Conservation (phyloP, 1,139 yeast genomes). For the Debaryomyces sp. region DNA sequence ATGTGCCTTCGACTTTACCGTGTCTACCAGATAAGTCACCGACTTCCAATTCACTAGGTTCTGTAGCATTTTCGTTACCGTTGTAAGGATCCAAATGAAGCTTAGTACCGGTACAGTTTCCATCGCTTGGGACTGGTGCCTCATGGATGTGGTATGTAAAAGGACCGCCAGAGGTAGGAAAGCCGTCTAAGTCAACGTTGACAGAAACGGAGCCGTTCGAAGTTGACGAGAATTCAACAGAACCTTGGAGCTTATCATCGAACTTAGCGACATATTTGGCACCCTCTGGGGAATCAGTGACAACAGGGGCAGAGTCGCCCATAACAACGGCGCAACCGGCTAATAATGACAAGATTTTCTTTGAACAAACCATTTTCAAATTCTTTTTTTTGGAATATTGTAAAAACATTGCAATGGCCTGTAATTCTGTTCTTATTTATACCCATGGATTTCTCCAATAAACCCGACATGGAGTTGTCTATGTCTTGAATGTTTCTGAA, state of each 20-base stretch:
- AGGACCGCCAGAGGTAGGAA: conserved; percentile 44
- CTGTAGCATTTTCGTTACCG: conserved; percentile 32
- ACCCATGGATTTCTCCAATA: neutral
- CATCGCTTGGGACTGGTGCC: conserved; percentile 39
- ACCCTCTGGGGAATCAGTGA: conserved; percentile 28
- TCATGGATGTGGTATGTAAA: conserved; percentile 47
- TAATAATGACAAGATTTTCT: conserved; percentile 13
- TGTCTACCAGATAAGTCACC: conserved; percentile 50
- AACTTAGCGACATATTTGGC: conserved; percentile 27
- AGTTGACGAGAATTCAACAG: conserved; percentile 33
- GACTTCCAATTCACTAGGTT: conserved; percentile 31
- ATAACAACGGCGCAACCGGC: conserved; percentile 12
- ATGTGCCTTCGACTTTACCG: conserved; percentile 32
- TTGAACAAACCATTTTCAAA: conserved; percentile 9
- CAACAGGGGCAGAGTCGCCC: conserved; percentile 29
- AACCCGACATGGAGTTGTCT: neutral
- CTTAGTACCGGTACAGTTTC: conserved; percentile 42
- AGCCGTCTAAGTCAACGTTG: conserved; percentile 31
- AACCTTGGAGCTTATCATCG: conserved; percentile 26
- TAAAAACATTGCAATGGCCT: neutral
- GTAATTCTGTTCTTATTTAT: neutral
- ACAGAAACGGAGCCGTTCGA: conserved; percentile 37
- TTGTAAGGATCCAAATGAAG: conserved; percentile 44
- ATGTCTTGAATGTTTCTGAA: neutral
- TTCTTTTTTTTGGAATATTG: neutral